Evolutionary conservation across 768 basidiomycete species (phyloP), one percentile per base, ranked within the genome.

Genomic region (Trametes gibbosa): DNA sequence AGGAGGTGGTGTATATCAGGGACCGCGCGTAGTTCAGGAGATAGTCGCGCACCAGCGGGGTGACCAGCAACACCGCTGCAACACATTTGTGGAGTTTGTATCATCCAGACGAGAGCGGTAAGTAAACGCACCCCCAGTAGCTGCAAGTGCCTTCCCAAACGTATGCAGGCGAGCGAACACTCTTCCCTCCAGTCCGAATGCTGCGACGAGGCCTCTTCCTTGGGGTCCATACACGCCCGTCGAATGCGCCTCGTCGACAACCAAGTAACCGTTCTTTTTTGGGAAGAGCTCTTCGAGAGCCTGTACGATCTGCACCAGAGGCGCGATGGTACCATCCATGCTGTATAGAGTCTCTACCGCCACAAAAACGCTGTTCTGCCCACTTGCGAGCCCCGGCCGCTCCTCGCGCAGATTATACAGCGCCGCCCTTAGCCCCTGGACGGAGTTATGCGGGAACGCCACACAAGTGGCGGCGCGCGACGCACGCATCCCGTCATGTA

Each of bases 321-420:
- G 94, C 0, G 89, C 80, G 59, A 96, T 81, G 25, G 94, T 96
- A 14, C 96, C 96, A 64, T 98, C 96, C 96, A 98, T 98, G 56
- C 88, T 91, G 65, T 98, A 98, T 45, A 98, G 72, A 37, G 85
- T 87, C 77, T 98, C 96, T 7, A 97, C 86, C 0, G 92, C 86
- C 13, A 98, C 72, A 67, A 95, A 97, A 3, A 91, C 73, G 64
- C 76, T 86, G 35, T 63, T 62, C 25, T 73, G 70, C 0, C 83
- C 84, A 0, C 64, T 59, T 54, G 63, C 65, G 16, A 85, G 65
- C 37, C 68, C 73, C 0, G 70, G 67, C n/a, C 72, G 69, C 47
- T 76, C 74, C 2, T 68, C 53, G 17, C 75, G 58, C 41, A 89
- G 73, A 14, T 66, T 66, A 1, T 58, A 46, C 3, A 96, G 66